phyloP scores from a whole-genome alignment of 2,329 filamentous ascomycete genomes.

The Colletotrichum sidae region DNA sequence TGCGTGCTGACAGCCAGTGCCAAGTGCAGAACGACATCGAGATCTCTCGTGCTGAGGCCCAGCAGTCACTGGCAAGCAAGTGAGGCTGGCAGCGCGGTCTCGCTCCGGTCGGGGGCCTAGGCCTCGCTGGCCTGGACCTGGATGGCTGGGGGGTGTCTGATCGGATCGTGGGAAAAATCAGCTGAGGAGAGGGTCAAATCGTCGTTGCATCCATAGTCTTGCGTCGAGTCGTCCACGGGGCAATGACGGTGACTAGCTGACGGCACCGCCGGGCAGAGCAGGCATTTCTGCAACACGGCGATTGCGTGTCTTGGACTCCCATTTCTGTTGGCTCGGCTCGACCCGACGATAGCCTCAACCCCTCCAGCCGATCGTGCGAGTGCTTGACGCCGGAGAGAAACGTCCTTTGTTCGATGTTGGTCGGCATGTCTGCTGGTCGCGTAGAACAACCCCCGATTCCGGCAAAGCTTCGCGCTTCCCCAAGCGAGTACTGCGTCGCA shows the following conservation, averaged over 20 bases:
- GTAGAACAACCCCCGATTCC: background rate
- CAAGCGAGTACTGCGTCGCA: background rate
- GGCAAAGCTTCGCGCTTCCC: background rate
- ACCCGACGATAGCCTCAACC: slow-evolving; percentile 28
- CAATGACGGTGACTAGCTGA: too few relatives aligned
- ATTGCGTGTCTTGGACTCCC: background rate
- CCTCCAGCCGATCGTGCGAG: slow-evolving; percentile 7
- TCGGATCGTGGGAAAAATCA: background rate
- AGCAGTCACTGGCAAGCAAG: background rate
- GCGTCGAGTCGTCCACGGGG: too few relatives aligned
- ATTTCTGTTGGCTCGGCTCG: background rate
- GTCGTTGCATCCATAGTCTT: too few relatives aligned
- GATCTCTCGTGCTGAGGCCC: slow-evolving; percentile 17
- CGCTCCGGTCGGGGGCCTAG: slow-evolving; percentile 8
- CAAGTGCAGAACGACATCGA: slow-evolving; percentile 22
- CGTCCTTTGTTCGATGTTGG: background rate
- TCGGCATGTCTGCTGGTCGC: too few relatives aligned
- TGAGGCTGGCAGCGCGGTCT: slow-evolving; percentile 6
- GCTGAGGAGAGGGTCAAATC: background rate
- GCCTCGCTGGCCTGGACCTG: slow-evolving; percentile 6
- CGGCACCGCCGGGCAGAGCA: too few relatives aligned
- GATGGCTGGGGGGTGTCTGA: too few relatives aligned
- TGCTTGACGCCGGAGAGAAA: slow-evolving; percentile 1
- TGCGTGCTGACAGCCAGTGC: slow-evolving; percentile 20
- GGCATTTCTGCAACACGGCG: background rate